Evolutionary conservation across 371 early-diverging fungal genomes (phyloP), one percentile per base, ranked within the genome.

Genomic region (Mortierella sp.): DNA sequence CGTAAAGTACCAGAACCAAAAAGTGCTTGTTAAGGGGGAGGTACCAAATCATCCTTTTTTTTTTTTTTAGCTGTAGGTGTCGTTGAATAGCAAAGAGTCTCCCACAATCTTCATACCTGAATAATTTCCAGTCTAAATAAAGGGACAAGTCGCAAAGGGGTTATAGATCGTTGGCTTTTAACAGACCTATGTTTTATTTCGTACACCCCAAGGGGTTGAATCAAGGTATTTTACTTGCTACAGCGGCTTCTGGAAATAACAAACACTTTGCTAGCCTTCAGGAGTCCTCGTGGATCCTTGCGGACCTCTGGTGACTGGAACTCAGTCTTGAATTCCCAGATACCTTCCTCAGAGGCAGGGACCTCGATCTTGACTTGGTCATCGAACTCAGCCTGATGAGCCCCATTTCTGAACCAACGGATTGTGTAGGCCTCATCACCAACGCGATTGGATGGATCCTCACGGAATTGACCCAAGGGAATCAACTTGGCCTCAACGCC

Each of bases 381-480:
- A 49, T 83, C 68, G 51, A 57, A 76, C 54, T 75, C 64, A 2
- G 57, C 28, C 64, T 70, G 64, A 60, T 81, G 67, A 14, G 43
- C 58, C 10, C 84, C 84, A 39, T 86, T 69, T 11, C 51, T 67
- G 72, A 54, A 70, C 88, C 89, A 89, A 20, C 60, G 68, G 45
- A 84, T 65, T 4, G 57, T 28, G 40, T 84, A 84, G 1, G 39
- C 59, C 51, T 81, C 81, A 4, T 59, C 73, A 55, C 83, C 70
- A 5, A 66, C 78, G 3, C 70, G 70, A 57, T 74, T 68, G 40
- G 66, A 70, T 26, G 70, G 76, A 57, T 70, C 66, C 57, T 72
- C 70, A 10, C 89, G 86, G 70, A 87, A 83, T 49, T 88, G 87
- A 20, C 86, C 89, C 55, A 89, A 66, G 1, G 87, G 85, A 22